phyloP scores from a whole-genome alignment of 129 eudicot species.

The Calendula officinalis region DNA sequence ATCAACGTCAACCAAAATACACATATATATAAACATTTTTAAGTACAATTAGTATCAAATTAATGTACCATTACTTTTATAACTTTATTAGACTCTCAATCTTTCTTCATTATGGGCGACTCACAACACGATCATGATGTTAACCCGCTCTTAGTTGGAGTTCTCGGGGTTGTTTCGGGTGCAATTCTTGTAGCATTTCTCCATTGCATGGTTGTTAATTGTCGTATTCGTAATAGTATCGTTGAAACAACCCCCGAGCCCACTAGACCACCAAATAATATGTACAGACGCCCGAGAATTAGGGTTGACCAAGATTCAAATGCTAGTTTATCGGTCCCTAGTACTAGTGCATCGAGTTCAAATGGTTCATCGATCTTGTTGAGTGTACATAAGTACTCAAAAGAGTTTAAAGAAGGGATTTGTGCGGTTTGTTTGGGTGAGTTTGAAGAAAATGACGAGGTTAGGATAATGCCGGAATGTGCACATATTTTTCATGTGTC shows the following conservation, averaged over 20 bases:
- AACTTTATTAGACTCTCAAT: neutral
- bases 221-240: slow-evolving; percentile 15
- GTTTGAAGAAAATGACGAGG: slow-evolving; percentile 52
- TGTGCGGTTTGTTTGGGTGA: slow-evolving; percentile 60
- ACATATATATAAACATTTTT: slow-evolving; percentile 12
- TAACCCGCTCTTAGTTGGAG: slow-evolving; percentile 53
- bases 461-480: slow-evolving; percentile 55
- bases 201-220: slow-evolving; percentile 46
- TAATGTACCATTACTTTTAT: slow-evolving; percentile 2
- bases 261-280: slow-evolving; percentile 9
- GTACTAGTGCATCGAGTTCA: slow-evolving; percentile 25
- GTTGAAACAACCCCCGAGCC: slow-evolving; percentile 11
- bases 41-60: neutral
- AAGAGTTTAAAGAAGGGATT: slow-evolving; percentile 39
- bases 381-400: slow-evolving; percentile 34
- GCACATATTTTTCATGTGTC: slow-evolving; percentile 52
- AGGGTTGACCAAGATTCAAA: slow-evolving; percentile 12
- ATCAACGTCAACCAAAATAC: slow-evolving; percentile 25
- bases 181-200: slow-evolving; percentile 42
- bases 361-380: slow-evolving; percentile 27
- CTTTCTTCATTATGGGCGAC: slow-evolving; percentile 13
- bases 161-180: slow-evolving; percentile 61
- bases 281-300: slow-evolving; percentile 1
- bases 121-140: slow-evolving; percentile 21
- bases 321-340: slow-evolving; percentile 19